Evolutionary conservation across 495 filamentous ascomycete species (phyloP).

Genomic region (Talaromyces proteolyticus): DNA sequence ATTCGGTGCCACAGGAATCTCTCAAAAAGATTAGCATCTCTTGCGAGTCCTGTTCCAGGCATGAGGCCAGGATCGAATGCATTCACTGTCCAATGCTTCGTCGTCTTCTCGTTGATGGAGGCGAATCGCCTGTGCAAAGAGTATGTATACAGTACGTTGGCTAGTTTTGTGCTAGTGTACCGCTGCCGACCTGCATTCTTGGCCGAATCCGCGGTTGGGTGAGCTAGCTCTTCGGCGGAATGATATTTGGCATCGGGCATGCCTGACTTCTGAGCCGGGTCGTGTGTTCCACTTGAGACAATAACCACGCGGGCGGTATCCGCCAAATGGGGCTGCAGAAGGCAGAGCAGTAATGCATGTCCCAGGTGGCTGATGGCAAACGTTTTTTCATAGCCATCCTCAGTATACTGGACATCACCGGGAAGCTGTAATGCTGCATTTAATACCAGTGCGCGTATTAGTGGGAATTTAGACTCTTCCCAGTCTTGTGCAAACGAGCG

Average conservation of each 20-base stretch:
- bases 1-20: constrained; percentile 23
- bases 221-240: constrained; percentile 23
- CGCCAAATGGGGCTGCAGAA: constrained; percentile 39
- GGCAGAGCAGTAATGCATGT: constrained; percentile 45
- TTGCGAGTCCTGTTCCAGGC: constrained; percentile 36
- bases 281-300: constrained; percentile 24
- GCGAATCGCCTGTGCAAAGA: constrained; percentile 27
- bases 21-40: constrained; percentile 12
- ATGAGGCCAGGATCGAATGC: constrained; percentile 41
- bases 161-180: constrained; percentile 21
- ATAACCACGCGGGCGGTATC: constrained; percentile 40
- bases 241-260: constrained; percentile 22
- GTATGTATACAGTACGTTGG: constrained; percentile 31
- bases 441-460: constrained; percentile 37
- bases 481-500: constrained; percentile 32
- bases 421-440: constrained; percentile 42
- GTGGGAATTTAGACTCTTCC: constrained; percentile 27
- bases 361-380: constrained; percentile 32
- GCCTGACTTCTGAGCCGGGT: constrained; percentile 22
- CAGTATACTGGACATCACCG: constrained; percentile 18
- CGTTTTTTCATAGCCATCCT: constrained; percentile 38
- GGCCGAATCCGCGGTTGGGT: constrained; percentile 14
- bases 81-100: constrained; percentile 24
- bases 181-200: constrained; percentile 18
- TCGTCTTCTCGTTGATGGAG: constrained; percentile 8